Evolutionary conservation across 2,329 filamentous ascomycete species (phyloP).

Genomic region (Colletotrichum magnum): DNA sequence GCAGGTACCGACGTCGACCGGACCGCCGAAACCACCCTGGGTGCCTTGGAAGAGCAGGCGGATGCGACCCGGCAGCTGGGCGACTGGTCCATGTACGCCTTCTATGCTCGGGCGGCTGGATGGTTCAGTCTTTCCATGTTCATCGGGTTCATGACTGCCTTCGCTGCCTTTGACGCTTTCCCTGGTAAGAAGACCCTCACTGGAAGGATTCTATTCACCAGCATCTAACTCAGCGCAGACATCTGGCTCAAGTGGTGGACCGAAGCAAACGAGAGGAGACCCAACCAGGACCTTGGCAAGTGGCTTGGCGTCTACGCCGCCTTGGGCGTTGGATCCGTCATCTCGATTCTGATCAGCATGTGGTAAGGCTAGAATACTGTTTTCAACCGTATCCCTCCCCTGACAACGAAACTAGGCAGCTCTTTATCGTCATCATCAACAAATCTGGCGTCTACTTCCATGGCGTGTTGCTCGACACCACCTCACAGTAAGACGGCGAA

Average conservation of each 20-base stretch:
- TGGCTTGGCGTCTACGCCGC: constrained; percentile 54
- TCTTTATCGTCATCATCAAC: constrained; percentile 51
- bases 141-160: constrained; percentile 43
- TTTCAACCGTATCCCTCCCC: neutral
- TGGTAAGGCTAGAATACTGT: constrained; percentile 7
- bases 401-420: constrained; percentile 41
- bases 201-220: neutral
- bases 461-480: constrained; percentile 45
- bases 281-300: constrained; percentile 53
- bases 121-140: constrained; percentile 45
- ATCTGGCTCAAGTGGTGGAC: constrained; percentile 66
- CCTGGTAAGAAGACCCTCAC: constrained; percentile 38
- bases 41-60: constrained; percentile 27
- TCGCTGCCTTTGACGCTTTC: constrained; percentile 46
- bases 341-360: constrained; percentile 18
- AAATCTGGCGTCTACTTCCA: constrained; percentile 49
- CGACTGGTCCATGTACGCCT: constrained; percentile 40
- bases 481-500: constrained; percentile 38
- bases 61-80: constrained; percentile 33
- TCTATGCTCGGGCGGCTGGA: constrained; percentile 47
- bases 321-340: constrained; percentile 25
- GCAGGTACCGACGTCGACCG: neutral
- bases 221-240: neutral
- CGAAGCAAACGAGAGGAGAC: constrained; percentile 54
- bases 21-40: neutral